phyloP scores from a whole-genome alignment of 495 filamentous ascomycete genomes.

The Penicillium verhagenii region DNA sequence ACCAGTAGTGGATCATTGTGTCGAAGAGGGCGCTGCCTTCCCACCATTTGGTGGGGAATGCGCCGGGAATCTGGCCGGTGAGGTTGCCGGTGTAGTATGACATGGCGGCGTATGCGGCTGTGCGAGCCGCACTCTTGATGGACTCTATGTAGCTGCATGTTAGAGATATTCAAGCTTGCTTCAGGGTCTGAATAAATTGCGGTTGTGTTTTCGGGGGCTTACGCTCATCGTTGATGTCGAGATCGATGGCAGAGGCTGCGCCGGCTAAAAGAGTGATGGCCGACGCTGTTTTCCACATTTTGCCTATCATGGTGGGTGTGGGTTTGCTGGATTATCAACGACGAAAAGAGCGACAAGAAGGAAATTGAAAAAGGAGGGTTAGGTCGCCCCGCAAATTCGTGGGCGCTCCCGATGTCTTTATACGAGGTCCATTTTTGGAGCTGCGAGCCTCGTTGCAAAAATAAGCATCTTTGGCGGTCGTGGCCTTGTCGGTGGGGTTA shows the following conservation, averaged over 20 bases:
- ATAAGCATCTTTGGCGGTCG: neutral
- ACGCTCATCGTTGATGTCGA: slow-evolving; percentile 17
- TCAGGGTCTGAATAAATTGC: neutral
- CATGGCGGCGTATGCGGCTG: slow-evolving; percentile 61
- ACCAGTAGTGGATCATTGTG: slow-evolving; percentile 69
- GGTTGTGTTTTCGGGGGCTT: too few species aligned
- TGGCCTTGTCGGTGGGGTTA: neutral
- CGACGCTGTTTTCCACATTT: neutral
- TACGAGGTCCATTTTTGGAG: neutral
- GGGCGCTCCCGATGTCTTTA: neutral
- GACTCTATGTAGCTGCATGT: slow-evolving; percentile 51
- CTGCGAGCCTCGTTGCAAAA: neutral
- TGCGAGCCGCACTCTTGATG: slow-evolving; percentile 57
- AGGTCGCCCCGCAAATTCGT: neutral
- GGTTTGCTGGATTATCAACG: neutral
- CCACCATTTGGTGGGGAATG: slow-evolving; percentile 61
- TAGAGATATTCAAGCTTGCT: slow-evolving; percentile 26
- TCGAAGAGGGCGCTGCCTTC: slow-evolving; percentile 67
- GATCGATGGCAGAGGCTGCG: slow-evolving; percentile 12
- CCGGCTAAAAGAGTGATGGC: slow-evolving; percentile 8
- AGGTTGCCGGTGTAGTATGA: slow-evolving; percentile 59
- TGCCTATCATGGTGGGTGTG: neutral
- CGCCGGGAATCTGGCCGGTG: slow-evolving; percentile 56
- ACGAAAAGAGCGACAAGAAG: neutral
- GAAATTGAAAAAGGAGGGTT: neutral